These are phyloP conservation scores for Lentinula edodes DNA, from an alignment of 768 basidiomycete genomes.

Conservation along the genomic window DNA sequence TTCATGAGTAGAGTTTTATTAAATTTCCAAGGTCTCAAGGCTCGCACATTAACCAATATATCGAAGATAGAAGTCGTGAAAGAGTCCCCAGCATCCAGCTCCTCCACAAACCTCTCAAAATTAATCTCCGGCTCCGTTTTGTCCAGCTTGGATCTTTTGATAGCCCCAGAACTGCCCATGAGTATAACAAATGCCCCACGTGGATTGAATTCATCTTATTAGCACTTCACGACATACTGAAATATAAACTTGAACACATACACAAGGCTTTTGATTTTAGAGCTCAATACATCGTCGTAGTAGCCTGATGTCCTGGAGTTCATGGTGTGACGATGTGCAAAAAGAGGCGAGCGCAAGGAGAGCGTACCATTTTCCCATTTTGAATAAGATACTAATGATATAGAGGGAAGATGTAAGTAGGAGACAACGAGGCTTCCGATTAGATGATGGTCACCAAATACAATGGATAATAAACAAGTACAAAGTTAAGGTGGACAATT, in stretches of 20 bases:
- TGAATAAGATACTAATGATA: not conserved
- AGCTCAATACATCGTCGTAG: constrained; percentile 65
- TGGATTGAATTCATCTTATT: not conserved
- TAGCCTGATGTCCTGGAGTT: constrained; percentile 60
- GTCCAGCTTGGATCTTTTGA: constrained; percentile 64
- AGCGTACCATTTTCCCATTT: constrained; percentile 71
- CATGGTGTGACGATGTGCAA: not conserved
- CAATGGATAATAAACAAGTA: not conserved
- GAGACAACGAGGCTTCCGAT: not conserved
- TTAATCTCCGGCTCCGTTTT: constrained; percentile 58
- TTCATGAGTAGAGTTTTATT: not conserved
- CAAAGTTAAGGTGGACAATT: not conserved
- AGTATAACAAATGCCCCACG: not conserved
- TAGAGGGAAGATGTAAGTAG: not conserved
- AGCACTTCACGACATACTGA: not conserved
- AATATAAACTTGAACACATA: constrained; percentile 31
- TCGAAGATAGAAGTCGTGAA: constrained; percentile 75
- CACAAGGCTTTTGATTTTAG: constrained; percentile 77
- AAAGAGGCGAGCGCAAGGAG: constrained; percentile 5
- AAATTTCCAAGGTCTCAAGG: not conserved
- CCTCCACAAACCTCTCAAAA: constrained; percentile 72
- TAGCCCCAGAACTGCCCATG: constrained; percentile 55
- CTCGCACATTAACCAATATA: constrained; percentile 70
- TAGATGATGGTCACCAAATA: not conserved
- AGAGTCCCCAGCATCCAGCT: constrained; percentile 73